phyloP scores from a whole-genome alignment of 2,329 filamentous ascomycete genomes.

The Diaporthe capsici region DNA sequence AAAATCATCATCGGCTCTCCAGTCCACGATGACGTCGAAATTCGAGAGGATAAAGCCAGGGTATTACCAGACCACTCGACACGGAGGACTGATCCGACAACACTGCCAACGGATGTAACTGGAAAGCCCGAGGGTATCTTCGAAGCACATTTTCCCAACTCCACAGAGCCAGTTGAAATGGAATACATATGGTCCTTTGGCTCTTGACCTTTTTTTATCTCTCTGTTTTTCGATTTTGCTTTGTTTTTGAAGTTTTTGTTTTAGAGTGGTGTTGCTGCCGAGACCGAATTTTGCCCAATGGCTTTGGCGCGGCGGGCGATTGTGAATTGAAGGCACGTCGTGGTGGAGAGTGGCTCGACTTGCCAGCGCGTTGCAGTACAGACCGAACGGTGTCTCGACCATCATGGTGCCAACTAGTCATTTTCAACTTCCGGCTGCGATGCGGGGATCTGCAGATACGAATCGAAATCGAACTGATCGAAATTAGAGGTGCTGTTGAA shows the following conservation, averaged over 20 bases:
- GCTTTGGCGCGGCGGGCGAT: too few relatives aligned
- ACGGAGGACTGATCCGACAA: neutral
- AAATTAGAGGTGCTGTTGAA: constrained; percentile 22
- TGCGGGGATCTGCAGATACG: constrained; percentile 16
- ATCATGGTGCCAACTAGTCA: neutral
- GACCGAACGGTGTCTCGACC: neutral
- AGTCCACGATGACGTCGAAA: neutral
- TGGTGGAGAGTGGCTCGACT: neutral
- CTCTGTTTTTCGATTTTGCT: neutral
- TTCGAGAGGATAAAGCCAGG: neutral
- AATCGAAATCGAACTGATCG: constrained; percentile 27
- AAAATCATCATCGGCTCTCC: neutral
- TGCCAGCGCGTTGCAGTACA: neutral
- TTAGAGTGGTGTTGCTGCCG: neutral
- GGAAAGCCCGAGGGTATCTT: neutral
- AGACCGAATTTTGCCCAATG: neutral
- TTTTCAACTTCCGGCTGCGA: constrained; percentile 23
- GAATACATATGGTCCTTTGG: neutral
- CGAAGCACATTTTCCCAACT: constrained; percentile 3
- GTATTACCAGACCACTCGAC: neutral
- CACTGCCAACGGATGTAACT: neutral
- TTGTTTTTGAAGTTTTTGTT: neutral
- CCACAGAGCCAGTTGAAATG: neutral
- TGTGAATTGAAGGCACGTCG: neutral
- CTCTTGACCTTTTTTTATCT: neutral